Percentiles rank a stretch among this genome's conserved stretches.
These are phyloP conservation scores for Aspergillus coremiiformis DNA, from an alignment of 495 filamentous ascomycete genomes.

Conservation along the genomic window DNA sequence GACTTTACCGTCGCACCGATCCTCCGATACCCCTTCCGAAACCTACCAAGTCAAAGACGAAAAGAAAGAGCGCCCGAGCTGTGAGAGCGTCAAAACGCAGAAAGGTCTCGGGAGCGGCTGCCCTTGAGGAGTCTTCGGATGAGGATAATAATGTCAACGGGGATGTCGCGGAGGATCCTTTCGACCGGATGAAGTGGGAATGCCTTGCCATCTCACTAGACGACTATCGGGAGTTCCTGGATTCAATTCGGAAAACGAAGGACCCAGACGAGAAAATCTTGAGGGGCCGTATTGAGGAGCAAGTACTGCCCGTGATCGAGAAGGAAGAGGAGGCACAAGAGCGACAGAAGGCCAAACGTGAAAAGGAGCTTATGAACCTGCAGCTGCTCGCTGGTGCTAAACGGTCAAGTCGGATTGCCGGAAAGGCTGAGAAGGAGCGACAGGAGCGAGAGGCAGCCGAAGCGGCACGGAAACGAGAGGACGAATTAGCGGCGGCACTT, in stretches of 20 bases:
- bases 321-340: slow-evolving; percentile 70
- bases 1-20: slow-evolving; percentile 79
- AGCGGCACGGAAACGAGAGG: slow-evolving; percentile 61
- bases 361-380: slow-evolving; percentile 72
- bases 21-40: slow-evolving; percentile 50
- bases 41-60: slow-evolving; percentile 63
- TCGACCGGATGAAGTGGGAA: slow-evolving; percentile 74
- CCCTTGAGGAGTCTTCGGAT: slow-evolving; percentile 46
- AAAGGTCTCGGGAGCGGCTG: slow-evolving; percentile 47
- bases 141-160: slow-evolving; percentile 39
- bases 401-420: slow-evolving; percentile 78
- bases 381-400: slow-evolving; percentile 89
- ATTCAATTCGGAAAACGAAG: slow-evolving; percentile 60
- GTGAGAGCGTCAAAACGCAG: slow-evolving; percentile 66
- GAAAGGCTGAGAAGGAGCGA: slow-evolving; percentile 70
- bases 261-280: slow-evolving; percentile 78
- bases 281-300: slow-evolving; percentile 56
- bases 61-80: slow-evolving; percentile 64
- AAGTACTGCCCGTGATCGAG: slow-evolving; percentile 76
- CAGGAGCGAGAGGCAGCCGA: slow-evolving; percentile 63
- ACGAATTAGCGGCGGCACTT: slow-evolving; percentile 56
- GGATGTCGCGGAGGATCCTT: slow-evolving; percentile 33
- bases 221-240: slow-evolving; percentile 69
- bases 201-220: slow-evolving; percentile 73
- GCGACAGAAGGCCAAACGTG: slow-evolving; percentile 58